phyloP scores from a whole-genome alignment of 805 yeast species.

The Pichia exigua region DNA sequence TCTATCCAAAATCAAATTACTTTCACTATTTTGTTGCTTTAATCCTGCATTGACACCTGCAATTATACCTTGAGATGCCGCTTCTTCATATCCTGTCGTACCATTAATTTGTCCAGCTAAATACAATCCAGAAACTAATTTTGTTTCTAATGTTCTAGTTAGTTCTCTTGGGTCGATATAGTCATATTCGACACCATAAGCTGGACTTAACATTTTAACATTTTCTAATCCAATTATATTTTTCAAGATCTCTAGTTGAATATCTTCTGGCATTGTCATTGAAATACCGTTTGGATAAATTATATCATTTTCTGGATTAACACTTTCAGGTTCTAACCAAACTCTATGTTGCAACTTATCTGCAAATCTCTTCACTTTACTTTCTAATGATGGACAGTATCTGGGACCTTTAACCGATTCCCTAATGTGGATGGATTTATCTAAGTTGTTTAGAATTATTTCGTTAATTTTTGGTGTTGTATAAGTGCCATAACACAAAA shows the following conservation, averaged over 20 bases:
- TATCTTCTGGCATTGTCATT: conserved; percentile 92
- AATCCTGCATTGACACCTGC: conserved; percentile 96
- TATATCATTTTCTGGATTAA: conserved; percentile 55
- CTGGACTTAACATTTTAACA: conserved; percentile 87
- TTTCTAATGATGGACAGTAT: conserved; percentile 94
- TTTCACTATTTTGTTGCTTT: conserved; percentile 25
- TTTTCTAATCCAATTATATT: conserved; percentile 85
- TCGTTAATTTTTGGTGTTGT: conserved; percentile 75
- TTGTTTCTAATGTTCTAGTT: conserved; percentile 71
- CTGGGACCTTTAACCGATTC: conserved; percentile 96
- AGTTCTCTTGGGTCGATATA: conserved; percentile 91
- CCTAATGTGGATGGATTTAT: conserved; percentile 79
- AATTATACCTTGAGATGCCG: conserved; percentile 91
- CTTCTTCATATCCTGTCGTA: conserved; percentile 98
- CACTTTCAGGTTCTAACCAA: conserved; percentile 97
- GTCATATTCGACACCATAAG: conserved; percentile 98
- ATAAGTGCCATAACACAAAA: conserved; percentile 66
- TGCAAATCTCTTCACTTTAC: conserved; percentile 74
- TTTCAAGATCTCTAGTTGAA: conserved; percentile 65
- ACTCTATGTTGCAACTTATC: conserved; percentile 71
- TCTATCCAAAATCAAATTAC: conserved; percentile 49
- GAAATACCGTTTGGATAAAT: conserved; percentile 96
- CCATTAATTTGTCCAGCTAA: conserved; percentile 98
- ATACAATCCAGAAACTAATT: conserved; percentile 64
- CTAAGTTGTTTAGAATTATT: conserved; percentile 59